A percentile compares a stretch with the other conserved stretches of the same genome.
phyloP scores from a whole-genome alignment of 768 basidiomycete species.

The Mycena galopus region DNA sequence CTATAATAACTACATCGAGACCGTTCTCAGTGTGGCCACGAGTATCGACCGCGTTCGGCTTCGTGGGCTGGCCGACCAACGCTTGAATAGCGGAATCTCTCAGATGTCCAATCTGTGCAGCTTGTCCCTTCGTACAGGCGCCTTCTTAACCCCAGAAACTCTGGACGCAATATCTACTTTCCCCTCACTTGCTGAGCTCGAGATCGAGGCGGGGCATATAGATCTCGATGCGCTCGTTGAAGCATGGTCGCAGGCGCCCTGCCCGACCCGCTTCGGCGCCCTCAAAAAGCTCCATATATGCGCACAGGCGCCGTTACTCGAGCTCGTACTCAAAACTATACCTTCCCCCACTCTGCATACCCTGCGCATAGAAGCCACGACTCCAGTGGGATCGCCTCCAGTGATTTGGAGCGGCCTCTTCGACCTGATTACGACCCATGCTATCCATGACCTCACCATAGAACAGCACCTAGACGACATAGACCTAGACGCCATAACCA shows the following conservation, averaged over 20 bases:
- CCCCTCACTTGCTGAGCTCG: slow-evolving; percentile 54
- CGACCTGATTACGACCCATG: slow-evolving; percentile 43
- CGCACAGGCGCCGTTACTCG: slow-evolving; percentile 49
- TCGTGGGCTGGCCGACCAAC: slow-evolving; percentile 51
- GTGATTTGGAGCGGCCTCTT: slow-evolving; percentile 52
- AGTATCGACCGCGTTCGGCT: slow-evolving; percentile 52
- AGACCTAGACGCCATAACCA: slow-evolving; percentile 41
- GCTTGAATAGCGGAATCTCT: slow-evolving; percentile 49
- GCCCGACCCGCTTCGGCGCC: slow-evolving; percentile 47
- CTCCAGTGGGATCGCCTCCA: slow-evolving; percentile 35
- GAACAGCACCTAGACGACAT: slow-evolving; percentile 56
- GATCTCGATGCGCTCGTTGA: slow-evolving; percentile 42
- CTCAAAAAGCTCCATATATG: slow-evolving; percentile 57
- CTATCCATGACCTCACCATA: slow-evolving; percentile 54
- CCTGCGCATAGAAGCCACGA: slow-evolving; percentile 53
- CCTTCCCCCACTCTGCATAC: slow-evolving; percentile 48
- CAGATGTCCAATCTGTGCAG: slow-evolving; percentile 48
- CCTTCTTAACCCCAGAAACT: slow-evolving; percentile 51
- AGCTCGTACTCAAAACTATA: slow-evolving; percentile 50
- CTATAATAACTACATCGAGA: slow-evolving; percentile 45
- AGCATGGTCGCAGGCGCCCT: slow-evolving; percentile 15
- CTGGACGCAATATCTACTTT: slow-evolving; percentile 54
- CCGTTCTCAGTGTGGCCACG: slow-evolving; percentile 44
- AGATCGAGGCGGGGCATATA: slow-evolving; percentile 59
- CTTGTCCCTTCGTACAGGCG: slow-evolving; percentile 56